Base-by-base conservation (phyloP, 2,329 filamentous ascomycete genomes). In the Ceratocystis variospora region DNA sequence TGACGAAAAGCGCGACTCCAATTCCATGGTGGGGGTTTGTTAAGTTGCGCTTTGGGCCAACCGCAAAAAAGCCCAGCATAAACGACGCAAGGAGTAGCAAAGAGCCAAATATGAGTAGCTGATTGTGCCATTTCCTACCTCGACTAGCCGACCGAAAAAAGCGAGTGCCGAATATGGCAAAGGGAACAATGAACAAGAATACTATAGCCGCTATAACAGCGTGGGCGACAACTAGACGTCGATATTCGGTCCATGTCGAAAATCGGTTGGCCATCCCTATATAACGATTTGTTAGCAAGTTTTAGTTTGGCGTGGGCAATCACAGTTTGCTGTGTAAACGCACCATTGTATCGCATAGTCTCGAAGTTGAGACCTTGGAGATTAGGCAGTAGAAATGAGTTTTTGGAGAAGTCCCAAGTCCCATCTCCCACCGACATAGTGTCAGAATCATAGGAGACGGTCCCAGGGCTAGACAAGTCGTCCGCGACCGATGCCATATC, bases 11-110 rank as follows among this genome's bases (percentile, higher is more conserved):
- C 33, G 89, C 87, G 44, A 92, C 79, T 15, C 89, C 89, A 69
- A 94, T 93, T 68, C 87, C 88, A 75, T 95, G 89, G 73, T 95
- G 89, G 0, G 89, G 89, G 73, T 95, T 95, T 7, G 87, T 86
- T 71, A 91, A 76, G 70, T 83, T 88, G 68, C 89, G 80, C 57
- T 81, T 79, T 0, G 86, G 84, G 0, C 89, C 89, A 12, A 94
- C 89, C 10, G 90, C 88, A 71, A 91, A 86, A 76, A 84, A 92
- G 6, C 89, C 89, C 12, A 91, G 78, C 57, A 89, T 79, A 69
- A 95, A 87, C 7, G 89, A 80, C 12, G 87, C 87, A 0, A 89
- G 87, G 5, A 85, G 79, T 66, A 93, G 75, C 19, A 86, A 77
- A 10, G 88, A 80, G 1, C 86, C 84, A 67, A 91, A 73, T 64